phyloP scores from a whole-genome alignment of 352 stramenopile species.

The Globisporangium barbulae region DNA sequence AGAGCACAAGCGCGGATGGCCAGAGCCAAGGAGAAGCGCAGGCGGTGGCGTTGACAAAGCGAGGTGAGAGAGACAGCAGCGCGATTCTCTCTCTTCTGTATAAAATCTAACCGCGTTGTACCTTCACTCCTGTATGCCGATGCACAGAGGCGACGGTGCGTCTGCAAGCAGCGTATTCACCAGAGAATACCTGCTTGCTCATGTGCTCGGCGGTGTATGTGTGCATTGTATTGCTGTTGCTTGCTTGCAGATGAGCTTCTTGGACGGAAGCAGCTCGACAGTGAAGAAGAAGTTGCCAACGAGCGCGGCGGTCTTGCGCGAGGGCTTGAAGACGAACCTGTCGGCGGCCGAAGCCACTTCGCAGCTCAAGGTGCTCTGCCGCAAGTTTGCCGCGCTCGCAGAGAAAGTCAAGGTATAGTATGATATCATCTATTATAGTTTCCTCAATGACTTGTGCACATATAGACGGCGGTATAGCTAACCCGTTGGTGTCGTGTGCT shows the following conservation, averaged over 20 bases:
- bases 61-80: conserved; percentile 2
- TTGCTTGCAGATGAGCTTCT: conserved; percentile 12
- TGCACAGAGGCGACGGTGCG: conserved; percentile 9
- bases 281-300: conserved; percentile 39
- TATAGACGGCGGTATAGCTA: too few species aligned
- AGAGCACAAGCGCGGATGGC: background rate
- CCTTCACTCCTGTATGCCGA: background rate
- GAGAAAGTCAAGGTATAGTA: conserved; percentile 77
- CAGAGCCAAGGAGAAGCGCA: background rate
- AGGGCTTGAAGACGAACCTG: conserved; percentile 55
- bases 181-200: too few species aligned
- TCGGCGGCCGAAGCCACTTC: conserved; percentile 64
- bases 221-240: background rate
- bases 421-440: too few species aligned
- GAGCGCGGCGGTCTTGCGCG: conserved; percentile 43
- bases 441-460: background rate
- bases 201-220: too few species aligned
- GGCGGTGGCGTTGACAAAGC: background rate
- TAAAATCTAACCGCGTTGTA: too few species aligned
- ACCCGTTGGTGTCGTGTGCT: background rate
- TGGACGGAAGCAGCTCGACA: conserved; percentile 24
- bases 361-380: conserved; percentile 76
- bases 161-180: too few species aligned
- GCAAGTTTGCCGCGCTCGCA: conserved; percentile 78
- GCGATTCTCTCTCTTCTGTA: background rate